phyloP scores from a whole-genome alignment of 208 protist genomes.

The Leishmania amazonensis region DNA sequence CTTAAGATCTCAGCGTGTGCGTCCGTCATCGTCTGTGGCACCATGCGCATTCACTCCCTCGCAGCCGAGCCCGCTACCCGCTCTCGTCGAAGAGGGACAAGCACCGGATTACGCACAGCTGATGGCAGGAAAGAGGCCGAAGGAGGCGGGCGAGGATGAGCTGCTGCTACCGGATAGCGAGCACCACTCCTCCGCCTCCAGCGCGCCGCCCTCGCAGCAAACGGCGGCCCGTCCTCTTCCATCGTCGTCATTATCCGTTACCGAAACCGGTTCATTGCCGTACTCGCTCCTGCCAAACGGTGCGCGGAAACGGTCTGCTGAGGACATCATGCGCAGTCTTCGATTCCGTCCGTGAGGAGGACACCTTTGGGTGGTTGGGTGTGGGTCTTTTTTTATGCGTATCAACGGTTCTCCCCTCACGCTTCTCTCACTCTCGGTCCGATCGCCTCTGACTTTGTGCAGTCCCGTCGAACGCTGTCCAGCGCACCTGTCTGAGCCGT shows the following conservation, averaged over 20 bases:
- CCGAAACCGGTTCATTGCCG: not conserved
- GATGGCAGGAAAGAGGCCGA: not conserved
- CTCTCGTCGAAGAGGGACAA: not conserved
- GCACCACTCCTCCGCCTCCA: constrained; percentile 6
- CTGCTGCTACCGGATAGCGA: constrained; percentile 27
- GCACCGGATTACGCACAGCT: not conserved
- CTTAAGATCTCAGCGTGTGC: constrained; percentile 15
- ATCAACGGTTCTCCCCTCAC: not conserved
- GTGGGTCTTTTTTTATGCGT: not conserved
- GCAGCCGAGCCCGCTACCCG: not conserved
- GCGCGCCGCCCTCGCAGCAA: constrained; percentile 8
- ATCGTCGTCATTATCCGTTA: not conserved
- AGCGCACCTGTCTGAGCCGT: not conserved
- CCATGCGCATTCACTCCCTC: not conserved
- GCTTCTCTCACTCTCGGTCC: not conserved
- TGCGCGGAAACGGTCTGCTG: constrained; percentile 45
- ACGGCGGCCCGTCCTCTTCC: not conserved
- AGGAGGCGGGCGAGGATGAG: constrained; percentile 14
- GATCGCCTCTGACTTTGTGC: not conserved
- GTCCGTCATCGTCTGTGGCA: not conserved
- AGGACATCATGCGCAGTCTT: constrained; percentile 62
- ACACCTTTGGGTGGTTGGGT: not conserved
- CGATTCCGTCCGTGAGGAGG: constrained; percentile 31
- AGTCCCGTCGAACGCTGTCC: not conserved
- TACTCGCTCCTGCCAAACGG: constrained; percentile 6